Evolutionary conservation across 192 early-diverging fungal genomes (phyloP).

Genomic region (Chytriomyces confervae): DNA sequence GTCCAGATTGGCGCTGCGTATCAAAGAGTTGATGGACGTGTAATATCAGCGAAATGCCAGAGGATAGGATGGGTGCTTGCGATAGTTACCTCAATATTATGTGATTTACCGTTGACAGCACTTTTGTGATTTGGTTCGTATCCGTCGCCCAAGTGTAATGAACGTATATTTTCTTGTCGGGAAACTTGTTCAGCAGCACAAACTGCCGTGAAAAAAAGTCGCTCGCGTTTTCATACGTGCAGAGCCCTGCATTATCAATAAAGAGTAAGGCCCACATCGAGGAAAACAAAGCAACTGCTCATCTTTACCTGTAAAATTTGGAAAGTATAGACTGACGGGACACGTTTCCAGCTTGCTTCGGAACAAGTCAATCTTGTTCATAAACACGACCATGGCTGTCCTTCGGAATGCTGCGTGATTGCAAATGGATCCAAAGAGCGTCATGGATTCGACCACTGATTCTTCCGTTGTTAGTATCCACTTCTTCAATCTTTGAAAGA

Average conservation of each 20-base stretch:
- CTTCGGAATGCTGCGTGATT: slow-evolving; percentile 48
- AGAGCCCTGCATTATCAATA: no score
- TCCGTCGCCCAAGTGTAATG: slow-evolving; percentile 68
- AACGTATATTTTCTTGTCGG: slow-evolving; percentile 56
- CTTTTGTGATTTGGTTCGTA: slow-evolving; percentile 58
- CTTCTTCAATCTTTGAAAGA: neutral
- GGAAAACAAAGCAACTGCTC: neutral
- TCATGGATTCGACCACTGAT: slow-evolving; percentile 59
- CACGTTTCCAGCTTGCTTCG: slow-evolving; percentile 53
- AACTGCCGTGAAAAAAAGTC: slow-evolving; percentile 49
- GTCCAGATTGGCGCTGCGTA: no score
- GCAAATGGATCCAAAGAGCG: slow-evolving; percentile 40
- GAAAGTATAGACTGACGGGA: slow-evolving; percentile 56
- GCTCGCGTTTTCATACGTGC: slow-evolving; percentile 43
- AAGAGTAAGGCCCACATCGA: no score
- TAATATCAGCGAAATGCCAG: no score
- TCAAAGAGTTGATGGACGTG: no score
- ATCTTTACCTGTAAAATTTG: slow-evolving; percentile 57
- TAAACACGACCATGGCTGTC: slow-evolving; percentile 64
- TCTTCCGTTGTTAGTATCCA: neutral
- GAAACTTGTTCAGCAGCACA: slow-evolving; percentile 43
- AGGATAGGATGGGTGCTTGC: no score
- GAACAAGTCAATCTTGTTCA: slow-evolving; percentile 71
- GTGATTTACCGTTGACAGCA: slow-evolving; percentile 12
- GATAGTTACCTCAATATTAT: no score